These are phyloP conservation scores for Aspergillus texensis DNA, from an alignment of 2,329 filamentous ascomycete species.

Conservation along the genomic window DNA sequence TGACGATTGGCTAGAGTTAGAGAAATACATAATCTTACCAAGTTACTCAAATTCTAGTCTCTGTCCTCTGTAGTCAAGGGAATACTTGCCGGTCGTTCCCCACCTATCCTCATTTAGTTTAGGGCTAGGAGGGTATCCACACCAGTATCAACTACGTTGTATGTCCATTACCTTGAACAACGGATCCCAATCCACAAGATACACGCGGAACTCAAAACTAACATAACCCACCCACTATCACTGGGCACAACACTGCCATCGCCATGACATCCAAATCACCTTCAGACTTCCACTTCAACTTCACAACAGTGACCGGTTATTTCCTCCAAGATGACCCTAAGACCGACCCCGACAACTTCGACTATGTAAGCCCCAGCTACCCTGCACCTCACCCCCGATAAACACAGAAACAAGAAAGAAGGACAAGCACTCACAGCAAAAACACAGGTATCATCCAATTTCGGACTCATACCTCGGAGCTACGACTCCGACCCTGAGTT, in stretches of 20 bases:
- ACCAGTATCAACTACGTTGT: no score
- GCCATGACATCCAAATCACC: constrained; percentile 22
- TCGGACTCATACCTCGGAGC: constrained; percentile 52
- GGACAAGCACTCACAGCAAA: neutral
- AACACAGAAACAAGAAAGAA: neutral
- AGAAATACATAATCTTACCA: neutral
- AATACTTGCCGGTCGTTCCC: neutral
- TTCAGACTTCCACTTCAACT: constrained; percentile 31
- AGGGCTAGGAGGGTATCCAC: neutral
- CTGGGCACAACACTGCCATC: neutral
- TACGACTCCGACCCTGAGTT: constrained; percentile 46
- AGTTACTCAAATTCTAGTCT: no score
- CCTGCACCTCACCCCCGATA: neutral
- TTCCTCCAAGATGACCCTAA: constrained; percentile 55
- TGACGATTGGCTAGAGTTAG: neutral
- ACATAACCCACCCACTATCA: no score
- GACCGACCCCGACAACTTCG: constrained; percentile 51
- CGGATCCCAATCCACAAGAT: no score
- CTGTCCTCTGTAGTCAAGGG: no score
- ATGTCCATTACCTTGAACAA: no score
- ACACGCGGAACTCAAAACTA: no score
- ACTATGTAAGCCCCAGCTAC: constrained; percentile 45
- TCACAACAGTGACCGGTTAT: constrained; percentile 49
- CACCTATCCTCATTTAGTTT: neutral
- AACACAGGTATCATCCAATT: constrained; percentile 44